Base-by-base conservation (phyloP, 805 yeast species). In the Ogataea haglerorum region DNA sequence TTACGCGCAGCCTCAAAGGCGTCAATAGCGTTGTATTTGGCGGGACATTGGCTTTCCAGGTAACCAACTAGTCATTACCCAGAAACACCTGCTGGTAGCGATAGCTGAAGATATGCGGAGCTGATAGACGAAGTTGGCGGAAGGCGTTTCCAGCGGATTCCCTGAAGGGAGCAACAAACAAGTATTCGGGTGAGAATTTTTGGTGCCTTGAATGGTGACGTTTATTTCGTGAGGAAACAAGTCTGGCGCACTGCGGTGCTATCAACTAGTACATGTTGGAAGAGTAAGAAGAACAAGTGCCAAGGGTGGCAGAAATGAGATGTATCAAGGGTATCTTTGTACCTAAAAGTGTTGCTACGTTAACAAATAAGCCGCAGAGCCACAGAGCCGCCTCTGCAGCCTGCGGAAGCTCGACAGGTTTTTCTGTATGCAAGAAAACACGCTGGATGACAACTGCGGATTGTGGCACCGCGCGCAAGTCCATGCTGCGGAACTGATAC, bases 391-490 rank as follows among this genome's bases (percentile, higher is more conserved):
- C n/a, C n/a, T n/a, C n/a, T n/a, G n/a, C n/a, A n/a, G n/a, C n/a
- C n/a, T n/a, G n/a, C n/a, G n/a, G n/a, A n/a, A n/a, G n/a, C n/a
- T n/a, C n/a, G n/a, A n/a, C n/a, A n/a, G n/a, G n/a, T n/a, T n/a
- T n/a, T n/a, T n/a, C n/a, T n/a, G n/a, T n/a, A n/a, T n/a, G n/a
- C n/a, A n/a, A n/a, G n/a, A 49, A 26, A 17, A 34, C 35, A 24
- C 41, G 45, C 30, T 42, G 34, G 17, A 49, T 36, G 23, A 49
- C 34, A 4, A 46, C 47, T 4, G 53, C 34, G n/a, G 53, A 35
- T 13, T 57, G 68, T 58, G 16, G 65, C 69, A 7, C 71, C 71
- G 67, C 69, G 66, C 1, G 66, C 3, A 68, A 65, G 6, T 71
- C 71, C 24, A 67, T 54, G 42, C 68, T 64, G 45, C 72, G 53